These are phyloP conservation scores for Ceratocystis cubensis DNA, from an alignment of 2,329 filamentous ascomycete genomes.

Conservation along the genomic window DNA sequence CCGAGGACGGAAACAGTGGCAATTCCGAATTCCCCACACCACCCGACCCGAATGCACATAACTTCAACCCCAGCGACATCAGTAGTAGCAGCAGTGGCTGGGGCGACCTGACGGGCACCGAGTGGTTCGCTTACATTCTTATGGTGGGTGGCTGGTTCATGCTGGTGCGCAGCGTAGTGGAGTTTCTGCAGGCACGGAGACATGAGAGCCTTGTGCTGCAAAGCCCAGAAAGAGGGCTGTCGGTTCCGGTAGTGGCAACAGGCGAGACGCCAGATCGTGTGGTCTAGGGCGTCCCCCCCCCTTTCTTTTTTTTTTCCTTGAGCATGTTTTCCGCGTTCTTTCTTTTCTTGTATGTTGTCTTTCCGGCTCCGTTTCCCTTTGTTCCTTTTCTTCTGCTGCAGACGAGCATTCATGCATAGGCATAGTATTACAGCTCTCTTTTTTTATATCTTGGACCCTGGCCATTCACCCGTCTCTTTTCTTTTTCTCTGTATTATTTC, in stretches of 20 bases:
- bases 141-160: conserved; percentile 99
- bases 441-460: background rate
- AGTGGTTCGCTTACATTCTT: conserved; percentile 82
- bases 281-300: conserved; percentile 38
- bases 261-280: conserved; percentile 68
- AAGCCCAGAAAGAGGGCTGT: conserved; percentile 78
- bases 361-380: background rate
- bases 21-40: conserved; percentile 55
- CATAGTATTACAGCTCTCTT: background rate
- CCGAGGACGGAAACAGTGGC: conserved; percentile 34
- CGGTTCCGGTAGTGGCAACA: conserved; percentile 73
- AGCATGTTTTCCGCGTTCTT: background rate
- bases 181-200: conserved; percentile 74
- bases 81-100: conserved; percentile 33
- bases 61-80: conserved; percentile 66
- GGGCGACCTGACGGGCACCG: conserved; percentile 54
- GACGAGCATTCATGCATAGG: background rate
- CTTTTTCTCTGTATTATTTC: background rate
- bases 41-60: conserved; percentile 76
- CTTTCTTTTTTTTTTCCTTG: background rate
- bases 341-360: background rate
- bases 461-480: background rate
- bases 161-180: conserved; percentile 80
- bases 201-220: conserved; percentile 90
- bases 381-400: background rate